A percentile compares a stretch with the other conserved stretches of the same genome.
These are phyloP conservation scores for Phalaenopsis hybrid DNA, from an alignment of 116 monocot species.

Conservation along the genomic window DNA sequence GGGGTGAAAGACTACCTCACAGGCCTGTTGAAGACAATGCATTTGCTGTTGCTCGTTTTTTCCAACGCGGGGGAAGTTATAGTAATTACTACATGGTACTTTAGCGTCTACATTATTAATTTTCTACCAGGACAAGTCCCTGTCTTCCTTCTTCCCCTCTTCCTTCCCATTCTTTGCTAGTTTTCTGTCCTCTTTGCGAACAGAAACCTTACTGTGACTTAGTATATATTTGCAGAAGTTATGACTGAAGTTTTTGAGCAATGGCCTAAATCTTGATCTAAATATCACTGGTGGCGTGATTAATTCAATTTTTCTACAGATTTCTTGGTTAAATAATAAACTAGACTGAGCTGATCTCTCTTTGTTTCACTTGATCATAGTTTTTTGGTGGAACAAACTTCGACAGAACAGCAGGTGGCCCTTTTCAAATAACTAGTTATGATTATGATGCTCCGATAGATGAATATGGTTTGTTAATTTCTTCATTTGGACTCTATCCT, in stretches of 20 bases:
- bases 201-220: not conserved
- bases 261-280: not conserved
- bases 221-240: not conserved
- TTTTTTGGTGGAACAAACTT: constrained; percentile 83
- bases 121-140: not conserved
- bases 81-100: constrained; percentile 82
- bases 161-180: not conserved
- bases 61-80: constrained; percentile 68
- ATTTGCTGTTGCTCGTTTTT: constrained; percentile 77
- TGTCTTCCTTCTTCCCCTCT: not conserved
- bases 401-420: constrained; percentile 64
- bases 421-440: constrained; percentile 64
- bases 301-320: not conserved
- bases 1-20: constrained; percentile 63
- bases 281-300: not conserved
- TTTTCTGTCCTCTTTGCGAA: not conserved
- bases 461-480: constrained; percentile 62
- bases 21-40: constrained; percentile 69
- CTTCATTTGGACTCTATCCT: not conserved
- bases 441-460: constrained; percentile 84
- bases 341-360: not conserved
- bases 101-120: not conserved
- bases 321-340: not conserved
- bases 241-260: not conserved
- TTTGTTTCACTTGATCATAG: constrained; percentile 28